Evolutionary conservation across 495 filamentous ascomycete species (phyloP), one percentile per base, ranked within the genome.

Genomic region (Amorphotheca resinae): DNA sequence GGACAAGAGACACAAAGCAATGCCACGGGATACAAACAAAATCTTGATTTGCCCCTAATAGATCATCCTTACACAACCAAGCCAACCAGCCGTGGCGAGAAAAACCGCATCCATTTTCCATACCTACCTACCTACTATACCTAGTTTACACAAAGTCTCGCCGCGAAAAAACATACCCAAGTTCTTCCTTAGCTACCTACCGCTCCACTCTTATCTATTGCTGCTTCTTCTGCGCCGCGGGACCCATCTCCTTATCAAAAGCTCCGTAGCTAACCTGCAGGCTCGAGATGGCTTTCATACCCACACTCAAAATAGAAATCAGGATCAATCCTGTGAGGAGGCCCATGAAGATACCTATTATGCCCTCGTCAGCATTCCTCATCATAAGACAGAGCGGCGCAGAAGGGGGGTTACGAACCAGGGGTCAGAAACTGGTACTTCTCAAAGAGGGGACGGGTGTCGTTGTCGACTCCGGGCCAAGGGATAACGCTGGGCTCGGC

Each of bases 191-290:
- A n/a, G n/a, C n/a, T n/a, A n/a, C n/a, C n/a, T n/a, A 28, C 25
- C 25, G 11, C 11, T 28, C 25, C 25, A 11, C 25, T 0, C 0
- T 15, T 14, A 12, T 28, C 42, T 64, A 73, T 64, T 81, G 69
- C 59, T 82, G 74, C 67, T 93, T 93, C 73, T 84, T 93, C 64
- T 93, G 84, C 42, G 77, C 83, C 23, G 73, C 68, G 34, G 86
- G 80, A 0, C 88, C 85, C 64, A 85, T 94, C 59, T 95, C 89
- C 70, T 91, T 94, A 56, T 93, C 87, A 59, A 98, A 98, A 1
- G 91, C 87, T 37, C 80, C 84, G 64, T 96, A 96, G 8, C 82
- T 77, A 9, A 96, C 83, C 60, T 94, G 66, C 28, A 98, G 66
- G 46, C 87, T 87, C 4, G 72, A 63, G 5, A 98, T 63, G 16